Conservation (phyloP, 129 eudicot genomes). For the Pseudognaphalium luteoalbum region DNA sequence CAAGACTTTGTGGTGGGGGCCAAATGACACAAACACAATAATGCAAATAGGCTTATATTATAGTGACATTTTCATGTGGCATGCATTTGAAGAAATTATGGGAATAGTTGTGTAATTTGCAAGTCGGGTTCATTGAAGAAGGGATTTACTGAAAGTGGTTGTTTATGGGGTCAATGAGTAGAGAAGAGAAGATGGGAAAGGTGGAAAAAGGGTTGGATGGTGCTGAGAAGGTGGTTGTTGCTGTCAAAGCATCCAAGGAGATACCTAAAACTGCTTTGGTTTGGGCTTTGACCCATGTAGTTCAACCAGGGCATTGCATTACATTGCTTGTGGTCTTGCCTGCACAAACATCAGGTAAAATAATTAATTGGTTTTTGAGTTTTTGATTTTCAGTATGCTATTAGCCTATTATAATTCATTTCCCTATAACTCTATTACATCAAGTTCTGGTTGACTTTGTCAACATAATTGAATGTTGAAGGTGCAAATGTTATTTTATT, state of each 20-base stretch:
- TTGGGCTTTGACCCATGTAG: conserved; percentile 98
- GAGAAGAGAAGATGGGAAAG: conserved; percentile 58
- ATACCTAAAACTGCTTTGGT: conserved; percentile 86
- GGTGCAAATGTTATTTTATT: neutral
- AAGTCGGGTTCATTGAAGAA: conserved; percentile 21
- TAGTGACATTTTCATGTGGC: neutral
- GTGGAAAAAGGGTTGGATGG: conserved; percentile 53
- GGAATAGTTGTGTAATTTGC: no score
- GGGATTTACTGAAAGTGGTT: conserved; percentile 10
- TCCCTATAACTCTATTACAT: neutral
- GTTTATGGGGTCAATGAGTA: conserved; percentile 43
- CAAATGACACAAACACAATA: conserved; percentile 26
- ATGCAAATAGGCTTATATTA: conserved; percentile 17
- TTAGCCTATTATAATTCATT: neutral
- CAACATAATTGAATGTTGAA: neutral
- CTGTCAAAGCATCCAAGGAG: conserved; percentile 93
- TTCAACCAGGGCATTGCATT: conserved; percentile 96
- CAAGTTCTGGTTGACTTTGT: neutral
- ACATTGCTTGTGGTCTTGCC: conserved; percentile 85
- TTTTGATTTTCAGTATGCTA: neutral
- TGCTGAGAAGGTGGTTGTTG: conserved; percentile 83
- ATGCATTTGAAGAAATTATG: no score
- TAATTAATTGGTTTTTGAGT: neutral
- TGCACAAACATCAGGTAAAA: conserved; percentile 69
- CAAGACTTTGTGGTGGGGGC: conserved; percentile 36